Evolutionary conservation across 108 stramenopile species (phyloP), one percentile per base, ranked within the genome.

Genomic region (Asterionellopsis glacialis): DNA sequence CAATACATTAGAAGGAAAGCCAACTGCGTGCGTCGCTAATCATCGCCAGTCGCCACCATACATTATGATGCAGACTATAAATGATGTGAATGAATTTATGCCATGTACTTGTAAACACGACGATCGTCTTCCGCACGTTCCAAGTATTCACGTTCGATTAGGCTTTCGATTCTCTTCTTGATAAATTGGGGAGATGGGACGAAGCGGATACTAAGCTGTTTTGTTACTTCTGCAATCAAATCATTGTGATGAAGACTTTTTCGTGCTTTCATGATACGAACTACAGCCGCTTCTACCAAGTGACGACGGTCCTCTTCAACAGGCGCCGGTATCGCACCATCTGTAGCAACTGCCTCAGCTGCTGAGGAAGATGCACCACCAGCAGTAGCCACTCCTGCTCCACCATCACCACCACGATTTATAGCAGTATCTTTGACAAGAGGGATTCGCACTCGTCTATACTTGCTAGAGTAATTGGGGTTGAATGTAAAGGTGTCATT

Each of bases 211-310:
- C 75, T 77, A 39, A 98, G 74, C 67, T 94, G 90, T 40, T 74
- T 68, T 0, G 85, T 93, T n/a, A 91, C 91, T 76, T 97, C 96
- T 0, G 93, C 93, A 56, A 98, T 83, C 61, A 98, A 80, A 45
- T 95, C 96, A 72, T 95, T 95, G 82, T 99, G 98, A 61, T 82
- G 69, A 41, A 96, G 68, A 12, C 67, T 61, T 68, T 97, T 96
- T 47, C 98, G 81, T 7, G 96, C 88, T 76, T 98, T 98, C 97
- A 98, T 98, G 62, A 98, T 95, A 51, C 97, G 80, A 1, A 98
- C 97, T 52, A 98, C 85, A 14, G 95, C 91, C 19, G 97, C 96
- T 68, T 99, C 98, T 25, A 96, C 84, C 44, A 93, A 73, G 67
- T 98, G 94, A 33, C 90, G 82, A 50, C 91, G 77, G 56, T 97